Evolutionary conservation across 1,139 yeast genomes (phyloP).

Genomic region (Yamadazyma taylorii): DNA sequence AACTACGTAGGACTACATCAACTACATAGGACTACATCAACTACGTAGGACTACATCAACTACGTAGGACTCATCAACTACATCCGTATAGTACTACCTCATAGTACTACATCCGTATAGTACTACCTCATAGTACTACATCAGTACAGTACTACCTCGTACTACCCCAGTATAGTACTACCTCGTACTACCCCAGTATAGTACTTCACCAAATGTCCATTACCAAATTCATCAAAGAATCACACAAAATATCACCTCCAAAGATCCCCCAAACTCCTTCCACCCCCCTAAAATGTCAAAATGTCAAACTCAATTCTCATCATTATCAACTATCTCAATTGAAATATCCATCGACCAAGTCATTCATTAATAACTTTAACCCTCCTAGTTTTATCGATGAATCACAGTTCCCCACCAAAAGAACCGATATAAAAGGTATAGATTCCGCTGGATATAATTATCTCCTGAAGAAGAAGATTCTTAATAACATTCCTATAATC

Average conservation of each 20-base stretch:
- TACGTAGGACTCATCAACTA: too few species aligned
- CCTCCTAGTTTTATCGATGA: conserved; percentile 11
- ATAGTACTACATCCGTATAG: not conserved
- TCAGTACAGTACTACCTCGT: too few species aligned
- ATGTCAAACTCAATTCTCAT: not conserved
- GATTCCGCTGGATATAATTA: conserved; percentile 25
- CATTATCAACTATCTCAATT: not conserved
- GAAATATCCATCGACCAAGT: conserved; percentile 4
- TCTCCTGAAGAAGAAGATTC: conserved; percentile 15
- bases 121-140: too few species aligned
- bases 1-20: not conserved
- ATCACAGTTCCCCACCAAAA: conserved; percentile 23
- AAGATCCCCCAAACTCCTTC: not conserved
- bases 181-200: too few species aligned
- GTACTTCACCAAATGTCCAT: too few species aligned
- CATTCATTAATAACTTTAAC: conserved; percentile 8
- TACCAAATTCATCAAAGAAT: too few species aligned
- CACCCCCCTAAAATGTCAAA: not conserved
- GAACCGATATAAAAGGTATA: conserved; percentile 41
- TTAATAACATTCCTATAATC: conserved; percentile 23
- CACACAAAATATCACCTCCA: too few species aligned
- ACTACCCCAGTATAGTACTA: too few species aligned
- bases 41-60: not conserved
- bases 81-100: not conserved
- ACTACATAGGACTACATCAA: too few species aligned